Evolutionary conservation across 768 basidiomycete genomes (phyloP).

Genomic region (Russula emetica): DNA sequence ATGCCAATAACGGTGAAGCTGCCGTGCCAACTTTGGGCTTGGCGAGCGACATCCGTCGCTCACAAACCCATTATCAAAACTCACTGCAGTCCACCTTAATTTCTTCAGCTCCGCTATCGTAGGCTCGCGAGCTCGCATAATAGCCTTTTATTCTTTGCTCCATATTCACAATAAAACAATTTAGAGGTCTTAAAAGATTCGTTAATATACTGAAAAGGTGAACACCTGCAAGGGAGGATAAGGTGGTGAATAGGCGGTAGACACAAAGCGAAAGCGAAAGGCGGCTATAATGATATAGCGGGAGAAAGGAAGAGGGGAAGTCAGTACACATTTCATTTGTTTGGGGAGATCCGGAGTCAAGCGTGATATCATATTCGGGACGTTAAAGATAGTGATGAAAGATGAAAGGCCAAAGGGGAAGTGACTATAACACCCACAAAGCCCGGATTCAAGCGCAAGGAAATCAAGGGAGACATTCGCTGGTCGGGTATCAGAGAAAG

Average conservation of each 20-base stretch:
- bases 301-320: background rate
- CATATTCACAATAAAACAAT: background rate
- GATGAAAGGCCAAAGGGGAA: background rate
- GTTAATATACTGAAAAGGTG: background rate
- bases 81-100: background rate
- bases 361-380: background rate
- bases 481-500: background rate
- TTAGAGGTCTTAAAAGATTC: background rate
- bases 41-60: background rate
- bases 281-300: slow-evolving; percentile 8
- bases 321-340: background rate
- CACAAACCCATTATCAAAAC: background rate
- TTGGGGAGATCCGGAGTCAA: background rate
- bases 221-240: background rate
- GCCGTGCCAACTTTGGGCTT: background rate
- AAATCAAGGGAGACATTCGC: background rate
- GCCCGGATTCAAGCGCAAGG: background rate
- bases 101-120: background rate
- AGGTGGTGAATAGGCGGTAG: background rate
- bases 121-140: background rate
- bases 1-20: no score
- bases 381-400: background rate
- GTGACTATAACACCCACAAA: background rate
- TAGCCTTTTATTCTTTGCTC: background rate
- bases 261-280: background rate